These are phyloP conservation scores for Carallia brachiata DNA, from an alignment of 345 rosid species.

Conservation along the genomic window DNA sequence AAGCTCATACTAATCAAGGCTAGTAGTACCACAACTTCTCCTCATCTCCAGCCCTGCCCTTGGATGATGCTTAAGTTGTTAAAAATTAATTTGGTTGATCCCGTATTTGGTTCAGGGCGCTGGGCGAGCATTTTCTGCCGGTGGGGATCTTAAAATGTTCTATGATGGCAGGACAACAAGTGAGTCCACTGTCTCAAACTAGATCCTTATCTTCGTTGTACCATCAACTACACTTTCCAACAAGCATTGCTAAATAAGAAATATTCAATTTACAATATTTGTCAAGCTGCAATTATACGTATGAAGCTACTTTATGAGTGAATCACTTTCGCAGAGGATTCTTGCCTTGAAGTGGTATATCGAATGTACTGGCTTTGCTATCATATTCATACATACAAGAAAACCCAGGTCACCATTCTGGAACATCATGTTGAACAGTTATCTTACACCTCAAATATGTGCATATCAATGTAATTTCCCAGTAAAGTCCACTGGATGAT, in stretches of 20 bases:
- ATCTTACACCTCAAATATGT: background rate
- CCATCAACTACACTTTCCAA: background rate
- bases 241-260: background rate
- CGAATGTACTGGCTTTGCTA: constrained; percentile 95
- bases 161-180: constrained; percentile 77
- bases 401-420: constrained; percentile 51
- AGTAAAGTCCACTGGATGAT: background rate
- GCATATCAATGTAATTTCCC: background rate
- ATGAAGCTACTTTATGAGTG: constrained; percentile 1
- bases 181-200: constrained; percentile 28
- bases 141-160: constrained; percentile 92
- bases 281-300: background rate
- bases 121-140: constrained; percentile 93
- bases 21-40: constrained; percentile 6
- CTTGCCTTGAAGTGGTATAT: constrained; percentile 87
- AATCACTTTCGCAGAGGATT: constrained; percentile 58
- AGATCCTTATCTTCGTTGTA: background rate
- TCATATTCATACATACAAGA: constrained; percentile 85
- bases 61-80: background rate
- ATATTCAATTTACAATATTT: background rate
- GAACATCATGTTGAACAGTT: background rate
- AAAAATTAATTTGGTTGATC: background rate
- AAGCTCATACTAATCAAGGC: constrained; percentile 78
- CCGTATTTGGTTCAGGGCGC: constrained; percentile 52
- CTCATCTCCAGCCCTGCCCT: background rate